phyloP scores from a whole-genome alignment of 1,139 yeast genomes.

The Taiozyma onychis region DNA sequence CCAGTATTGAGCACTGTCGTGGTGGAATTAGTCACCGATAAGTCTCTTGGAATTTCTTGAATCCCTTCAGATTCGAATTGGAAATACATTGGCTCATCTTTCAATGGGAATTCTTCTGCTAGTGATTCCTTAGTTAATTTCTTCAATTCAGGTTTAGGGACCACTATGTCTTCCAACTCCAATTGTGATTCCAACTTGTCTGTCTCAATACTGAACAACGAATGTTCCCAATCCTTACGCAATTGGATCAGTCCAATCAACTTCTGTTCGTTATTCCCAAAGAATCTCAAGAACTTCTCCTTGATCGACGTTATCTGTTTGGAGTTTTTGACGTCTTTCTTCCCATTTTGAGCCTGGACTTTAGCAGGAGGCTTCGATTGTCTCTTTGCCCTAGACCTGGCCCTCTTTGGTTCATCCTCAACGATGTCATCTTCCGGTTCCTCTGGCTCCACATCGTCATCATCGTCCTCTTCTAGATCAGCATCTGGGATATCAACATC shows the following conservation, averaged over 20 bases:
- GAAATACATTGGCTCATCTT: slow-evolving; percentile 7
- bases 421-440: slow-evolving; percentile 2
- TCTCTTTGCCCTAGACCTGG: background rate
- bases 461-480: slow-evolving; percentile 1
- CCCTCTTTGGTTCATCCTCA: background rate
- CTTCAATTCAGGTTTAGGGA: slow-evolving; percentile 4
- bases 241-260: slow-evolving; percentile 28
- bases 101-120: slow-evolving; percentile 13
- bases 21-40: slow-evolving; percentile 19
- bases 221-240: slow-evolving; percentile 31
- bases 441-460: slow-evolving; percentile 4
- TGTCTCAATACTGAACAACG: slow-evolving; percentile 27
- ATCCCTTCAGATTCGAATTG: slow-evolving; percentile 20
- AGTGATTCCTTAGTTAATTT: slow-evolving; percentile 8
- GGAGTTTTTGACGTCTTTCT: slow-evolving; percentile 15
- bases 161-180: slow-evolving; percentile 4
- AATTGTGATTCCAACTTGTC: slow-evolving; percentile 16
- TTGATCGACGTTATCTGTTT: slow-evolving; percentile 31
- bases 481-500: slow-evolving; percentile 7
- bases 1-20: slow-evolving; percentile 45
- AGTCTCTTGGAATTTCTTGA: slow-evolving; percentile 16
- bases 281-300: slow-evolving; percentile 31
- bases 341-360: slow-evolving; percentile 5
- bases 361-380: slow-evolving; percentile 6
- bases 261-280: slow-evolving; percentile 30